Evolutionary conservation across 192 early-diverging fungal species (phyloP), one percentile per base, ranked within the genome.

Genomic region (Coemansia sp.): DNA sequence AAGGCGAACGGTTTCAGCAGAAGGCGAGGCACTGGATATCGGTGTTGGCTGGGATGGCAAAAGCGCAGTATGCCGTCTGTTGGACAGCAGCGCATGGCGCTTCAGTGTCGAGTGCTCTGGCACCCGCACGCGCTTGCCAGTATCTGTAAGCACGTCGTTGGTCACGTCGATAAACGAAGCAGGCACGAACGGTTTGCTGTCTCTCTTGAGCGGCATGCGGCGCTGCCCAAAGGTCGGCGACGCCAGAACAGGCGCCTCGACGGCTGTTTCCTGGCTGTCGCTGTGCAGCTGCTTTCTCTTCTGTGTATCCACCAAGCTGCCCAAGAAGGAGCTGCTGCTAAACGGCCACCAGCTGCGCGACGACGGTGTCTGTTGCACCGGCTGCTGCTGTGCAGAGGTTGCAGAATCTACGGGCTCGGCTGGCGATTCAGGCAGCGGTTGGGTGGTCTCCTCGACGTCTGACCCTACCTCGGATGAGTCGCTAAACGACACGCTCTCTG

Each of bases 341-440:
- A 77, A 70, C 26, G 74, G 68, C 74, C 74, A 77, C 74, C 68
- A 71, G 49, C 58, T 64, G 2, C 66, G 65, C 37, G 58, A 60
- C 9, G 42, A 37, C 20, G 59, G 59, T 4, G 47, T 48, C 40
- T 48, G 10, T 4, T 22, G 47, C 40, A 21, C n/a, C 25, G 14
- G 28, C n/a, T n/a, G 23, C 25, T 42, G 15, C 48, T 61, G 59
- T 7, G 21, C 40, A 5, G 49, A 10, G n/a, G 26, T 25, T 12
- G 6, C 49, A 12, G 26, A 21, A 8, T n/a, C 26, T 17, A n/a
- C 28, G 8, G 47, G 28, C 47, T 20, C 59, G 17, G 15, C 17
- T 15, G 25, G 59, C 8, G 59, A 61, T 42, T 25, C 59, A 12
- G 59, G 47, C n/a, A 34, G 17, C n/a, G 59, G 47, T 19, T 61